Conservation (phyloP, 371 early-diverging fungal species). For the Mucor velutinosus region DNA sequence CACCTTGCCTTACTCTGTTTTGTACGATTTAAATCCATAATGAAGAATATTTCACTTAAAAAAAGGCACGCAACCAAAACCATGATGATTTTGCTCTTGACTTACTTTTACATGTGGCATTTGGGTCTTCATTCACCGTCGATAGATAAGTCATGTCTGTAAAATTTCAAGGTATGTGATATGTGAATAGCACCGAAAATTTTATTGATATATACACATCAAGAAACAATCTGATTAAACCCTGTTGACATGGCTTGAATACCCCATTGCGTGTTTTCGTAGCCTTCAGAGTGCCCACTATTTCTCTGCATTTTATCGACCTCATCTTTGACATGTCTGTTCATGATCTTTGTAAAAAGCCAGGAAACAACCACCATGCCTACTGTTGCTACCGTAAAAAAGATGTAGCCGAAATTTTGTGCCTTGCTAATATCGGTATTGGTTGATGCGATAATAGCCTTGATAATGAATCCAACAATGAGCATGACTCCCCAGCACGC, state of each 20-base stretch:
- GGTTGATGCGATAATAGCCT: conserved; percentile 37
- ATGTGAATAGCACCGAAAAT: background rate
- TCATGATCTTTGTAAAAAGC: conserved; percentile 35
- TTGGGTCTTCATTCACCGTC: too few relatives aligned
- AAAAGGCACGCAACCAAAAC: too few relatives aligned
- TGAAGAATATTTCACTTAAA: too few relatives aligned
- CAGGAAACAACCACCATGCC: conserved; percentile 33
- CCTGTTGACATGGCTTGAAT: conserved; percentile 32
- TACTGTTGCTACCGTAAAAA: conserved; percentile 35
- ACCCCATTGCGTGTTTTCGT: conserved; percentile 32
- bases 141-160: background rate
- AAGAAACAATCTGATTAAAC: conserved; percentile 35
- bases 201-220: conserved; percentile 3
- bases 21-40: too few relatives aligned
- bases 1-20: too few relatives aligned
- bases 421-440: conserved; percentile 29
- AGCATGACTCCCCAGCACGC: conserved; percentile 43
- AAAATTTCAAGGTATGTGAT: background rate
- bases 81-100: too few relatives aligned
- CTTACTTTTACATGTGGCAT: too few relatives aligned
- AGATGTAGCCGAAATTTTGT: conserved; percentile 30
- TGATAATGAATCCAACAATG: conserved; percentile 39
- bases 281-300: conserved; percentile 17
- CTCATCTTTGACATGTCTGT: conserved; percentile 27
- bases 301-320: conserved; percentile 10